These are phyloP conservation scores for Haplographium delicatum DNA, from an alignment of 495 filamentous ascomycete genomes.

Conservation along the genomic window DNA sequence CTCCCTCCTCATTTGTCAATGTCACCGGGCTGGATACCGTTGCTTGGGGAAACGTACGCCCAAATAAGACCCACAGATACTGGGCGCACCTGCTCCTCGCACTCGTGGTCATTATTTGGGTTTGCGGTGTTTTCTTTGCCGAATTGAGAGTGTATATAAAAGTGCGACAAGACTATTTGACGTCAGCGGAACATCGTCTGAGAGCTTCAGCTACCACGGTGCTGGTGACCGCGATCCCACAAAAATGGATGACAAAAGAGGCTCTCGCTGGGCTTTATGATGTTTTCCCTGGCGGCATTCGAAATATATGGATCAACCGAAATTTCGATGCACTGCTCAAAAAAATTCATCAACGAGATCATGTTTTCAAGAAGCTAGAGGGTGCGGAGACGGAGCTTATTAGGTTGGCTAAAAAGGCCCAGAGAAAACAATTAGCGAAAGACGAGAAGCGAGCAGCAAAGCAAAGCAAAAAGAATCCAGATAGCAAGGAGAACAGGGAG, in stretches of 20 bases:
- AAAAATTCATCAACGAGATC: conserved; percentile 74
- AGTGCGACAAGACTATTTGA: conserved; percentile 87
- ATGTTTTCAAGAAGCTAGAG: conserved; percentile 69
- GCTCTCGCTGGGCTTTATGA: conserved; percentile 84
- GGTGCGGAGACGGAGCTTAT: conserved; percentile 81
- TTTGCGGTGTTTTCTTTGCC: conserved; percentile 82
- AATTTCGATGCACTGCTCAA: conserved; percentile 83
- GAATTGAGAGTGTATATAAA: conserved; percentile 91
- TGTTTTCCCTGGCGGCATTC: conserved; percentile 91
- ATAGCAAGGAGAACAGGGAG: conserved; percentile 44
- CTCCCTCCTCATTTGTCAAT: conserved; percentile 31
- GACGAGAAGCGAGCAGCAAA: conserved; percentile 60
- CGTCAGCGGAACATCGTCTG: conserved; percentile 90
- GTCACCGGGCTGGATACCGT: conserved; percentile 72
- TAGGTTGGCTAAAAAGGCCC: conserved; percentile 66
- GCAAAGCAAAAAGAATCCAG: conserved; percentile 35
- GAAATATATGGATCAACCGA: conserved; percentile 95
- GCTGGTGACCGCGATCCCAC: conserved; percentile 82
- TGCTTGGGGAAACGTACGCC: conserved; percentile 87
- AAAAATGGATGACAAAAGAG: conserved; percentile 79
- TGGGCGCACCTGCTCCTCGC: conserved; percentile 89
- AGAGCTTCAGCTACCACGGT: conserved; percentile 96
- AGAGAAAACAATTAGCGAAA: conserved; percentile 58
- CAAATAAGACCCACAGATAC: conserved; percentile 64
- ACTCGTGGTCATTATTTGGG: conserved; percentile 71